A percentile compares a stretch with the other conserved stretches of the same genome.
These are phyloP conservation scores for Penicillium verhagenii DNA, from an alignment of 495 filamentous ascomycete species.

Conservation along the genomic window DNA sequence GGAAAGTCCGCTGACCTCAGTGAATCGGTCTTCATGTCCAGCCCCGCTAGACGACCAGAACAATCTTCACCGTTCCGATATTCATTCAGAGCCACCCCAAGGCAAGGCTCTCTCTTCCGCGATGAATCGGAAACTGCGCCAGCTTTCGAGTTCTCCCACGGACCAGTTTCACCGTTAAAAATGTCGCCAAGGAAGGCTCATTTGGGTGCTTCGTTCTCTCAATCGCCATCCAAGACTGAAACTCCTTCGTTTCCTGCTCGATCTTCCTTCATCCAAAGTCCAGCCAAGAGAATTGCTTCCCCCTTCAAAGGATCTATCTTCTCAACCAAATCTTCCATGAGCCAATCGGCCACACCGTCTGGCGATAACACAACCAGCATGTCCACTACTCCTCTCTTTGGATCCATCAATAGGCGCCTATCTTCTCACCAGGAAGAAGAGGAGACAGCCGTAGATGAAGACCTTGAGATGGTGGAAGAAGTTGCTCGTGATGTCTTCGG, in stretches of 20 bases:
- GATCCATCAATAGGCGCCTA: not conserved
- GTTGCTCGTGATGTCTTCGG: slow-evolving; percentile 29
- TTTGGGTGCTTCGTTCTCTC: slow-evolving; percentile 35
- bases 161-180: slow-evolving; percentile 37
- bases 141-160: slow-evolving; percentile 31
- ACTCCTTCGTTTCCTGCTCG: slow-evolving; percentile 33
- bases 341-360: not conserved
- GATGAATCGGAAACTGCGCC: slow-evolving; percentile 13
- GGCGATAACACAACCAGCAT: not conserved
- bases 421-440: not conserved
- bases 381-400: not conserved
- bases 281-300: slow-evolving; percentile 41
- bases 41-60: slow-evolving; percentile 50
- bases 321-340: slow-evolving; percentile 10
- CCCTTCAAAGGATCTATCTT: slow-evolving; percentile 38
- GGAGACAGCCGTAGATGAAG: slow-evolving; percentile 5
- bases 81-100: slow-evolving; percentile 36
- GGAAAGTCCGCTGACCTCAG: slow-evolving; percentile 36
- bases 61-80: slow-evolving; percentile 48
- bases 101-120: slow-evolving; percentile 24
- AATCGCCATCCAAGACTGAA: slow-evolving; percentile 28
- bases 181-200: slow-evolving; percentile 45
- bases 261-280: slow-evolving; percentile 42
- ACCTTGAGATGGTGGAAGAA: slow-evolving; percentile 26
- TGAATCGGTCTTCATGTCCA: slow-evolving; percentile 43